phyloP scores from a whole-genome alignment of 345 rosid genomes.

The Salix udensis region DNA sequence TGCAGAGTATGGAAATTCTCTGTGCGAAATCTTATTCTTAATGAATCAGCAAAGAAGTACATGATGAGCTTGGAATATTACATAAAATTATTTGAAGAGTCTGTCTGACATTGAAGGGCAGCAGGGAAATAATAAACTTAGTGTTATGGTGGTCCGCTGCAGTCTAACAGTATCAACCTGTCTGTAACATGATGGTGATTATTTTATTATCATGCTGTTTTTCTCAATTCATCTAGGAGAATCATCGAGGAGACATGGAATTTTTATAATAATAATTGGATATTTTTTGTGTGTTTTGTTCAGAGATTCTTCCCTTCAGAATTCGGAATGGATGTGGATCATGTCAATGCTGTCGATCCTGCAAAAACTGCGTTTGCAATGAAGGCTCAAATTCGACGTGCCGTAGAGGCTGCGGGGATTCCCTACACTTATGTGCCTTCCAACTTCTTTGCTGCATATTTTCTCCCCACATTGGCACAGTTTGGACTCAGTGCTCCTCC shows the following conservation, averaged over 20 bases:
- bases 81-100: neutral
- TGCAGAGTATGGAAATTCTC: too few relatives aligned
- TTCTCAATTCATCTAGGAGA: neutral
- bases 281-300: neutral
- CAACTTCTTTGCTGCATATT: conserved; percentile 14
- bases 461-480: conserved; percentile 10
- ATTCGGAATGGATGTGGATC: conserved; percentile 29
- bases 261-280: neutral
- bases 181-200: neutral
- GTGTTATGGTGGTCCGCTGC: neutral
- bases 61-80: neutral
- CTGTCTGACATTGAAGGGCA: neutral
- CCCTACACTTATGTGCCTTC: conserved; percentile 24
- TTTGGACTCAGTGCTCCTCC: conserved; percentile 20
- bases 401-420: conserved; percentile 22
- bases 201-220: neutral
- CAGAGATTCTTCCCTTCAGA: conserved; percentile 33
- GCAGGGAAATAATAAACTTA: too few relatives aligned
- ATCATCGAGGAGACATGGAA: neutral
- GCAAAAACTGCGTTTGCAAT: conserved; percentile 18
- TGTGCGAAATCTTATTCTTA: too few relatives aligned
- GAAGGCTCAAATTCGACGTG: conserved; percentile 23
- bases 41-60: neutral
- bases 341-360: conserved; percentile 25
- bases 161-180: too few relatives aligned